A percentile compares a stretch with the other conserved stretches of the same genome.
phyloP scores from a whole-genome alignment of 306 rosid species.

The Medicago arabica region DNA sequence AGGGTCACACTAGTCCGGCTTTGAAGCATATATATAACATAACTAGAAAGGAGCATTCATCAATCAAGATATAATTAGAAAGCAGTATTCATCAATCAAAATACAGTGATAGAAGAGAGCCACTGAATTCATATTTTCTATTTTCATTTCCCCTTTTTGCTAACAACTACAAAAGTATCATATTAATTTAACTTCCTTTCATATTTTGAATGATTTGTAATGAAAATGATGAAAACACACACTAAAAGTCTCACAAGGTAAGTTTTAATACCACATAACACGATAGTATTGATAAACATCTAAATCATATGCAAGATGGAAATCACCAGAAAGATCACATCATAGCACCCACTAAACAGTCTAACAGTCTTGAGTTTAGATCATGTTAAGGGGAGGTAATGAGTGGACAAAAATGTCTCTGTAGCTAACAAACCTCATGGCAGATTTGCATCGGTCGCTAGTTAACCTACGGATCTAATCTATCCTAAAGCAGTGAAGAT shows the following conservation, averaged over 20 bases:
- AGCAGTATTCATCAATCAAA: neutral
- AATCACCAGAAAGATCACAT: constrained; percentile 12
- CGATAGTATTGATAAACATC: constrained; percentile 4
- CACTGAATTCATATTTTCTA: neutral
- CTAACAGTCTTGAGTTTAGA: neutral
- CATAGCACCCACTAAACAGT: neutral
- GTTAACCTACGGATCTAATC: neutral
- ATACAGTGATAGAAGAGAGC: neutral
- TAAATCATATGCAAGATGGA: constrained; percentile 2
- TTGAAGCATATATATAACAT: neutral
- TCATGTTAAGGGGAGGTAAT: neutral
- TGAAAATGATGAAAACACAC: constrained; percentile 11
- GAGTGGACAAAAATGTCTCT: neutral
- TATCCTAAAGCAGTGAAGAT: constrained; percentile 13
- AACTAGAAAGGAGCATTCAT: neutral
- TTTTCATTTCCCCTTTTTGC: neutral
- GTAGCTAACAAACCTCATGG: neutral
- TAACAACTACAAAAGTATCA: neutral
- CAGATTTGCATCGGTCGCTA: constrained; percentile 29
- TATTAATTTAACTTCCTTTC: neutral
- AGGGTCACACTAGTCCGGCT: constrained; percentile 9
- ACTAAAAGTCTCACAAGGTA: neutral
- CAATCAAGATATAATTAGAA: neutral
- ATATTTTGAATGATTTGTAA: neutral
- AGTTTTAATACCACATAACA: constrained; percentile 1